Base-by-base conservation (phyloP, 2,329 filamentous ascomycete genomes). In the Trichoderma sp. region DNA sequence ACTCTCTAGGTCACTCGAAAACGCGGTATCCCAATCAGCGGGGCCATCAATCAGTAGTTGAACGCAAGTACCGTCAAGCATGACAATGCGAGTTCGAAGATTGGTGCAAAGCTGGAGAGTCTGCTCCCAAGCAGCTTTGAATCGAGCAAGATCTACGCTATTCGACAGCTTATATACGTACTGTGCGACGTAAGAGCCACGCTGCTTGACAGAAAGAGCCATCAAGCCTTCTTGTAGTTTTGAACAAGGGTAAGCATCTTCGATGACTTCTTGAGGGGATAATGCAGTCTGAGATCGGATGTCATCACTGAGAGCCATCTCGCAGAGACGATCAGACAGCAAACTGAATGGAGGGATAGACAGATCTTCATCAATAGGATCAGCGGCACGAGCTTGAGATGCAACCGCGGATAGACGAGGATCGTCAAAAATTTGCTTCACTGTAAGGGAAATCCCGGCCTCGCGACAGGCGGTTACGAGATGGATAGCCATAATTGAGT, bases 401-500 rank as follows among this genome's bases (percentile, higher is more conserved):
- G 75, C 71, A 29, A 76, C 41, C 1, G 59, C 64, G 11, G 41
- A 75, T 12, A 76, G 38, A 62, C 65, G 64, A 60, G 75, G 74
- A 35, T 76, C 53, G 45, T 76, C 72, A 50, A 77, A 72, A 3
- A 76, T 66, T 7, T 63, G 45, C 21, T 68, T 59, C 1, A 78
- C 77, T 2, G 75, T 77, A 18, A 79, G 27, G 1, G 56, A 63
- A 21, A 78, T 45, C 12, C 73, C 76, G 6, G 56, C 65, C 12
- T 74, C 59, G 27, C 67, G 66, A n/a, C 75, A 75, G 4, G 56
- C 60, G 6, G 72, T 73, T 24, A 73, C 68, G 1, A 75, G 60
- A 21, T 75, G 53, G 11, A 76, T 78, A 12, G 77, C 78, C 11
- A 63, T 71, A 29, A 81, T 78, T 16, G 79, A 80, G 87, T 91